phyloP scores from a whole-genome alignment of 2,329 filamentous ascomycete species.

The Colletotrichum camelliae region DNA sequence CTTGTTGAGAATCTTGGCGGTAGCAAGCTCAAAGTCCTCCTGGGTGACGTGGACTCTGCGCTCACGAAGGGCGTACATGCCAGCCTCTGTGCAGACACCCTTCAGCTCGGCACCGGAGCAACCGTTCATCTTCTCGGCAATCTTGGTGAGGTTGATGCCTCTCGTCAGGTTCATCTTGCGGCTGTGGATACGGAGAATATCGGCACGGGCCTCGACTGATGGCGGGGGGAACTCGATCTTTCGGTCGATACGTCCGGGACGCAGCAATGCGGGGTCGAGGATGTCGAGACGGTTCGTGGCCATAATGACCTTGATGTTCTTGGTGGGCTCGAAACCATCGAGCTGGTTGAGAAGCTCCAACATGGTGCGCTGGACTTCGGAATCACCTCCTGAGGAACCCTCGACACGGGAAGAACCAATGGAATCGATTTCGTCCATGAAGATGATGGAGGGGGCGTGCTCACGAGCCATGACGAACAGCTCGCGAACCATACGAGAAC shows the following conservation, averaged over 20 bases:
- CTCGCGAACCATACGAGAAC: conserved; percentile 97
- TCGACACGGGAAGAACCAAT: conserved; percentile 98
- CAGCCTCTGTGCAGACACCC: conserved; percentile 97
- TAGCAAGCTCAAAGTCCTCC: conserved; percentile 98
- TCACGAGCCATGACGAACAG: conserved; percentile 99
- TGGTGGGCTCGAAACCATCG: conserved; percentile 97
- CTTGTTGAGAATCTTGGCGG: conserved; percentile 99
- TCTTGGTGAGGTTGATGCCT: conserved; percentile 97
- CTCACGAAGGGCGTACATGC: conserved; percentile 97
- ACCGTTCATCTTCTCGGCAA: conserved; percentile 99
- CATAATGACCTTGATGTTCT: conserved; percentile 99
- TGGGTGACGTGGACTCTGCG: conserved; percentile 97
- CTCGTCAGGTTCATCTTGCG: conserved; percentile 98
- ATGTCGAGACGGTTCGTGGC: conserved; percentile 98
- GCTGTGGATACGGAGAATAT: conserved; percentile 97
- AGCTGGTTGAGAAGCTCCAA: conserved; percentile 97
- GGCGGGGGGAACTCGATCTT: conserved; percentile 99
- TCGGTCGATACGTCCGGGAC: conserved; percentile 96
- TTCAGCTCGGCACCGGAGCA: conserved; percentile 98
- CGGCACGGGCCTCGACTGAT: conserved; percentile 92
- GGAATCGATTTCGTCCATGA: conserved; percentile 99
- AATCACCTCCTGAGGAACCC: conserved; percentile 92
- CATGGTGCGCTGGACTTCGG: conserved; percentile 98
- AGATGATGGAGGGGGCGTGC: conserved; percentile 98
- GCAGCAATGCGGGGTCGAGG: conserved; percentile 89